These are phyloP conservation scores for Selaginella tamariscina DNA, from an alignment of 75 land plant genomes.

Conservation along the genomic window DNA sequence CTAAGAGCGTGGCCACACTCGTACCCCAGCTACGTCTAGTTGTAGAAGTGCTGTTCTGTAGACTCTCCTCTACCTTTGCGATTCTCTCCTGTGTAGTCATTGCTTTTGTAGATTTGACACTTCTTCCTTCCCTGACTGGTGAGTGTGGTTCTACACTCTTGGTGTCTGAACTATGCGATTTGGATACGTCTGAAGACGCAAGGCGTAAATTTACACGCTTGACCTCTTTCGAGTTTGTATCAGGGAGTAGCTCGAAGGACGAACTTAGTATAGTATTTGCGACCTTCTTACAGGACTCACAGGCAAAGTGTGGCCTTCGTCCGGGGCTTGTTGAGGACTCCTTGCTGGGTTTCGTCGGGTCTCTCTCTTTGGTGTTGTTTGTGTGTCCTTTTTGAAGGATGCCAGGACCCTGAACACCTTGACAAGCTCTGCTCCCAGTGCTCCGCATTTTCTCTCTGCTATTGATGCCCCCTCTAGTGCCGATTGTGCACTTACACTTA, in stretches of 20 bases:
- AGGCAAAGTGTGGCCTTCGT: not conserved
- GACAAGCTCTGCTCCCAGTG: slow-evolving; percentile 34
- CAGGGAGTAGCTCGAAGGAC: not conserved
- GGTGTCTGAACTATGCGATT: not conserved
- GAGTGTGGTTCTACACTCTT: not conserved
- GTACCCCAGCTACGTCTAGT: not conserved
- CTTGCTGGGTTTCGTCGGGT: not conserved
- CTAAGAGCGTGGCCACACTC: not conserved
- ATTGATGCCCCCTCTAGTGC: slow-evolving; percentile 23
- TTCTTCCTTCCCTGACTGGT: not conserved
- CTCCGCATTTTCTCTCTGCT: slow-evolving; percentile 30
- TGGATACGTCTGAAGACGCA: too few species aligned
- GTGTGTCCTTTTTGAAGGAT: slow-evolving; percentile 12
- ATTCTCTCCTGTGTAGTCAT: not conserved
- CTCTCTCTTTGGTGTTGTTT: slow-evolving; percentile 2
- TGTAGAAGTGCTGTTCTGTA: not conserved
- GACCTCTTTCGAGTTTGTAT: not conserved
- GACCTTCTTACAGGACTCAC: not conserved
- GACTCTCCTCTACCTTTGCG: not conserved
- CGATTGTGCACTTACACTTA: slow-evolving; percentile 17
- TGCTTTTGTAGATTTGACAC: too few species aligned
- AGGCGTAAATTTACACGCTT: not conserved
- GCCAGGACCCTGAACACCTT: slow-evolving; percentile 26
- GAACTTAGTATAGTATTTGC: not conserved
- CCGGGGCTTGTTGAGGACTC: not conserved